phyloP scores from a whole-genome alignment of 306 rosid genomes.

The Cucumis cinereus region DNA sequence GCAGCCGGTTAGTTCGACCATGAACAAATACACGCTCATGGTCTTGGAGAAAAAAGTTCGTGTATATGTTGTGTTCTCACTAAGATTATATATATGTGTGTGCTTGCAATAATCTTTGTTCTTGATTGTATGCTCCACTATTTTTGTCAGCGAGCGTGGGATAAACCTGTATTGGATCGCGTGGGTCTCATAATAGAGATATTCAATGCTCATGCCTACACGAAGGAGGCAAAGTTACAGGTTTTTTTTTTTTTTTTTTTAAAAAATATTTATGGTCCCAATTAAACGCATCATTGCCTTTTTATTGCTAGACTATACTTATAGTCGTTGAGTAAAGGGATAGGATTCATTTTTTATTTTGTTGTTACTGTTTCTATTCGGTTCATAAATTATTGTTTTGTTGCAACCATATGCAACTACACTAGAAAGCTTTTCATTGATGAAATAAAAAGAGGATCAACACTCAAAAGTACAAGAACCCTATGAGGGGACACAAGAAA shows the following conservation, averaged over 20 bases:
- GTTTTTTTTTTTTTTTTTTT: conserved; percentile 13
- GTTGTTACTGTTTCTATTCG: not conserved
- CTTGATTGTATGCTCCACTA: not conserved
- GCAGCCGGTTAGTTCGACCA: not conserved
- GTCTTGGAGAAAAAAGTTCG: not conserved
- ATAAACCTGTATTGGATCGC: conserved; percentile 75
- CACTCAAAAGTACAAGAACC: too few relatives aligned
- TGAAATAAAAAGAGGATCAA: too few relatives aligned
- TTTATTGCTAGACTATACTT: not conserved
- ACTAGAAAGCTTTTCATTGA: too few relatives aligned
- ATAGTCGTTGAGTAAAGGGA: not conserved
- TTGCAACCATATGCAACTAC: not conserved
- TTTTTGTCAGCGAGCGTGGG: conserved; percentile 46
- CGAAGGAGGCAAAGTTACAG: conserved; percentile 85
- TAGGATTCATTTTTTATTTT: not conserved
- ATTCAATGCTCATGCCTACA: conserved; percentile 80
- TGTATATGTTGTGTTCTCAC: not conserved
- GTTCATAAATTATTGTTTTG: not conserved
- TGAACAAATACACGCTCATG: conserved; percentile 2
- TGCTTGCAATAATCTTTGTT: not conserved
- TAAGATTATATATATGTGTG: not conserved
- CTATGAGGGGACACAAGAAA: too few relatives aligned
- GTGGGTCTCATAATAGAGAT: conserved; percentile 92
- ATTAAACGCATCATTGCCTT: not conserved
- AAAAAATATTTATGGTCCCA: not conserved